These are phyloP conservation scores for Neonectria sp. DNA, from an alignment of 2,329 filamentous ascomycete species.

Conservation along the genomic window DNA sequence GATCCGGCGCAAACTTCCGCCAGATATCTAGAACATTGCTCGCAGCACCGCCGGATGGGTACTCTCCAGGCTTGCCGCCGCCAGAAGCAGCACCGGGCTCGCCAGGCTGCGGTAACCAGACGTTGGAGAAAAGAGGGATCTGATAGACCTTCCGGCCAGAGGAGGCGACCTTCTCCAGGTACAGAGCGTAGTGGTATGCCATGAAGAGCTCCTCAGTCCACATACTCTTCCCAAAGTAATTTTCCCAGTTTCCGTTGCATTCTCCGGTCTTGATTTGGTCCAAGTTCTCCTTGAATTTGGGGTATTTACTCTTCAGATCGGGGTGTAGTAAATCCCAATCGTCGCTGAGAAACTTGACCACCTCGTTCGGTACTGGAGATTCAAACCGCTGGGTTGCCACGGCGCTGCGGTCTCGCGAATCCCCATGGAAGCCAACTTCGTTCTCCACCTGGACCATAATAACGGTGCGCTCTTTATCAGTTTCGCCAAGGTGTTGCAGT, in stretches of 20 bases:
- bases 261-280: neutral
- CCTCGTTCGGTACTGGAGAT: slow-evolving; percentile 21
- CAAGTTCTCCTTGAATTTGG: neutral
- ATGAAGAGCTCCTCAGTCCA: slow-evolving; percentile 48
- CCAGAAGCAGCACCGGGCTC: slow-evolving; percentile 45
- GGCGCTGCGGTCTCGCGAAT: slow-evolving; percentile 60
- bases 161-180: slow-evolving; percentile 43
- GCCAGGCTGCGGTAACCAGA: slow-evolving; percentile 42
- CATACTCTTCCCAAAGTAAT: slow-evolving; percentile 46
- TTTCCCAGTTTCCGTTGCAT: slow-evolving; percentile 39
- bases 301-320: slow-evolving; percentile 9
- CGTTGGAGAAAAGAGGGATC: slow-evolving; percentile 47
- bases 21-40: slow-evolving; percentile 50
- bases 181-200: slow-evolving; percentile 47
- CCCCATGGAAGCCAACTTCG: slow-evolving; percentile 63
- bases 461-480: slow-evolving; percentile 61
- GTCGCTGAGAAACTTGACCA: slow-evolving; percentile 7
- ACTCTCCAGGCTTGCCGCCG: slow-evolving; percentile 48
- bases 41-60: slow-evolving; percentile 47
- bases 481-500: slow-evolving; percentile 51
- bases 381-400: slow-evolving; percentile 50
- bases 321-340: slow-evolving; percentile 19
- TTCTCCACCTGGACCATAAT: slow-evolving; percentile 69
- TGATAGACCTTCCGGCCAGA: slow-evolving; percentile 42
- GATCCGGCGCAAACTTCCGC: slow-evolving; percentile 52